Base-by-base conservation (phyloP, 345 rosid species). In the Bretschneidera sinensis region DNA sequence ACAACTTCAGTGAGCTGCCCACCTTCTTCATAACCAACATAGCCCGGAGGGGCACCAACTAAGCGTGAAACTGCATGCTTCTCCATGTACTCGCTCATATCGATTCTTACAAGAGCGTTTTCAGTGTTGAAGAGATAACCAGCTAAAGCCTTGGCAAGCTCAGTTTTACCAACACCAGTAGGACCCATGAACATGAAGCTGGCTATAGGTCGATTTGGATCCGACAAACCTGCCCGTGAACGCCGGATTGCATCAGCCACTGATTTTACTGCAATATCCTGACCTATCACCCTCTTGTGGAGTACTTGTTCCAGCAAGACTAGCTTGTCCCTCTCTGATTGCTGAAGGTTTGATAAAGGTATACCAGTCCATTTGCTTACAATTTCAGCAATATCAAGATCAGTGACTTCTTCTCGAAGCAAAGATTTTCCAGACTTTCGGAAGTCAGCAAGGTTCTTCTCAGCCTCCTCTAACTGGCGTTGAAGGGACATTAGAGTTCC, bases 121-220 rank as follows among this genome's bases (percentile, higher is more conserved):
- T 89, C 96, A 0, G 96, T 88, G 66, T 90, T 94, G 60, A 94
- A 94, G 58, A 94, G 96, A 70, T 74, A 94, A 47, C 87, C 80
- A 0, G 99, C 97, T 35, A 94, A 75, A 22, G 98, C 82, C 71
- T 92, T 89, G 1, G 79, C 96, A 55, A 92, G 96, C 85, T 92
- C 98, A 5, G 96, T 87, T 78, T 89, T 92, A 57, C 97, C 97
- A 59, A 92, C 98, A 25, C 96, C 97, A 20, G 97, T 92, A 25
- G 97, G 98, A 48, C 98, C 98, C 98, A 92, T 89, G 78, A 92
- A 92, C 98, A 92, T 92, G 69, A 92, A 92, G 65, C 98, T 92
- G 51, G 96, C 98, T 57, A 90, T 83, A 0, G 97, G 97, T 18
- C 95, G 80, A 73, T 90, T 88, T 43, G 99, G 97, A 68, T 94